A percentile compares a stretch with the other conserved stretches of the same genome.
phyloP scores from a whole-genome alignment of 192 early-diverging fungal species.

The Endogone sp. region DNA sequence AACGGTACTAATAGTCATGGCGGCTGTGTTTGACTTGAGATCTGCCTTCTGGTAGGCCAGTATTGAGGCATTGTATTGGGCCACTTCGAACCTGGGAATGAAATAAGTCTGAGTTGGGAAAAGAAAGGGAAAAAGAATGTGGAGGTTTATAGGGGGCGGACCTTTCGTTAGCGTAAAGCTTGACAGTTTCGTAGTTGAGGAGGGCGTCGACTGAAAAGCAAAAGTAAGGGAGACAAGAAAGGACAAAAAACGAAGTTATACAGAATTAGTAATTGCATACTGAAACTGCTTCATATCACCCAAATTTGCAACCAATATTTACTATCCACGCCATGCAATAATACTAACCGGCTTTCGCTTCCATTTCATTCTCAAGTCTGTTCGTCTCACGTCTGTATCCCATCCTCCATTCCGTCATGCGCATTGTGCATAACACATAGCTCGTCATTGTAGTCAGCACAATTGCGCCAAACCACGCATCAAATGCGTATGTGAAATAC shows the following conservation, averaged over 20 bases:
- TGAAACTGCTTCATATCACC: too few species aligned
- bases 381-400: slow-evolving; percentile 73
- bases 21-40: slow-evolving; percentile 60
- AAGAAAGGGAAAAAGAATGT: background rate
- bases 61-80: slow-evolving; percentile 70
- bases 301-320: background rate
- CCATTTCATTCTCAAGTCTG: slow-evolving; percentile 75
- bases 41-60: slow-evolving; percentile 74
- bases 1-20: slow-evolving; percentile 75
- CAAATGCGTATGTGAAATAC: slow-evolving; percentile 63
- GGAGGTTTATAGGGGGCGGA: slow-evolving; percentile 9
- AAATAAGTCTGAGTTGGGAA: too few species aligned
- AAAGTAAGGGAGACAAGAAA: slow-evolving; percentile 4
- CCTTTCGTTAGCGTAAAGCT: slow-evolving; percentile 32
- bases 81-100: slow-evolving; percentile 38
- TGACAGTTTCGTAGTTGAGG: slow-evolving; percentile 85
- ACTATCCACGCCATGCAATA: slow-evolving; percentile 29
- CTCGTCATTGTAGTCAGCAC: slow-evolving; percentile 81
- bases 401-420: slow-evolving; percentile 82
- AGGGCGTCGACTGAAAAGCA: slow-evolving; percentile 55
- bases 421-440: slow-evolving; percentile 74
- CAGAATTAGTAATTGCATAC: too few species aligned
- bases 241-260: too few species aligned
- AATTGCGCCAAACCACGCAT: slow-evolving; percentile 74
- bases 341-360: slow-evolving; percentile 62